phyloP scores from a whole-genome alignment of 31 red algal species.

The Asparagopsis taxiformis region DNA sequence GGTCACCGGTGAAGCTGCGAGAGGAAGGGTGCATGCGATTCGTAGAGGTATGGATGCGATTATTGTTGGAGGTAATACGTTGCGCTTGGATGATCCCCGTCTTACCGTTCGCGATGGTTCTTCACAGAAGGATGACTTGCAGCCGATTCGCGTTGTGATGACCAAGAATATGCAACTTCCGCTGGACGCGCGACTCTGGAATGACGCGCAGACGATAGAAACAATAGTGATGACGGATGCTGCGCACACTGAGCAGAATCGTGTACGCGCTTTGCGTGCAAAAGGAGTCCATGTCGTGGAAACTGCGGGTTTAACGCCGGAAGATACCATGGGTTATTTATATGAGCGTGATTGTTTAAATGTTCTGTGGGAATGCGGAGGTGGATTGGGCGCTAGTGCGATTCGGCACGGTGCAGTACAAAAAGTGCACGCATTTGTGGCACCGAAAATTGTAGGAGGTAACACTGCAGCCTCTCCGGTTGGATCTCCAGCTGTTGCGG shows the following conservation, averaged over 20 bases:
- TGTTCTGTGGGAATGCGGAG: constrained; percentile 94
- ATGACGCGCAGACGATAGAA: neutral
- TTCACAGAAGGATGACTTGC: neutral
- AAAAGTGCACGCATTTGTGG: constrained; percentile 81
- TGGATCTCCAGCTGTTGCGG: constrained; percentile 18
- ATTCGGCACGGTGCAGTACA: constrained; percentile 63
- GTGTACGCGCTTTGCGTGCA: constrained; percentile 21
- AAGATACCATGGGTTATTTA: constrained; percentile 45
- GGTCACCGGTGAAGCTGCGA: constrained; percentile 64
- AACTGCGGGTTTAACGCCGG: constrained; percentile 16
- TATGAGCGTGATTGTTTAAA: constrained; percentile 34
- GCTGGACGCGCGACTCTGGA: constrained; percentile 27
- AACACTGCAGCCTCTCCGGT: constrained; percentile 11
- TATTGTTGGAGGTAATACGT: constrained; percentile 82
- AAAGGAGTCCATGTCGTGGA: constrained; percentile 48
- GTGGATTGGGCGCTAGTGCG: constrained; percentile 50
- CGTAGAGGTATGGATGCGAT: constrained; percentile 83
- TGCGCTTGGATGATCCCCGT: constrained; percentile 77
- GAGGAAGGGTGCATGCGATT: constrained; percentile 66
- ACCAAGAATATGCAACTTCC: constrained; percentile 24
- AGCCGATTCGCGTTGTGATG: constrained; percentile 70
- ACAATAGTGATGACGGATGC: constrained; percentile 20
- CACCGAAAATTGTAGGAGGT: constrained; percentile 90
- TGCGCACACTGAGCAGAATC: constrained; percentile 6
- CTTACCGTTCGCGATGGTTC: constrained; percentile 81